Evolutionary conservation across 345 rosid species (phyloP).

Genomic region (Salix exigua): DNA sequence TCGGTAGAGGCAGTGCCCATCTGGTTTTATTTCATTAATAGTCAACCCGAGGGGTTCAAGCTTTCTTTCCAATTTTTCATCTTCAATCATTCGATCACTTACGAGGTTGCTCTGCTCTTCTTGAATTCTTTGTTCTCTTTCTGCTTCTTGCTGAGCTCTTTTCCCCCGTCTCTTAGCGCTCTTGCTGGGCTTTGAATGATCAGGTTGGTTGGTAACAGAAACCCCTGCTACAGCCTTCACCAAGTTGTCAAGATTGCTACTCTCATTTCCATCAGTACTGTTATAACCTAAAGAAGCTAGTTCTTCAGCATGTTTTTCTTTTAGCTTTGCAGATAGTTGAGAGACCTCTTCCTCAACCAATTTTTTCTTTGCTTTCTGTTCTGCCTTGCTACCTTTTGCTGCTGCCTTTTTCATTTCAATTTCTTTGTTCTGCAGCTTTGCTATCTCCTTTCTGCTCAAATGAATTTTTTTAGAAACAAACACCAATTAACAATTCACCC

Average conservation of each 20-base stretch:
- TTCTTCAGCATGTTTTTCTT: slow-evolving; percentile 70
- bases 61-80: slow-evolving; percentile 49
- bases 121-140: slow-evolving; percentile 81
- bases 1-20: slow-evolving; percentile 89
- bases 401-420: slow-evolving; percentile 78
- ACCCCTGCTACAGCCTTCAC: slow-evolving; percentile 89
- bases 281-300: slow-evolving; percentile 69
- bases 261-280: slow-evolving; percentile 41
- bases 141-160: slow-evolving; percentile 89
- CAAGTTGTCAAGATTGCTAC: slow-evolving; percentile 61
- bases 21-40: slow-evolving; percentile 72
- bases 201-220: slow-evolving; percentile 52
- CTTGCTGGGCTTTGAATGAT: slow-evolving; percentile 67
- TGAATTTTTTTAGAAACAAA: not conserved
- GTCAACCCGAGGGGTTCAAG: slow-evolving; percentile 67
- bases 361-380: slow-evolving; percentile 96
- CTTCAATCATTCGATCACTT: slow-evolving; percentile 66
- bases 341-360: slow-evolving; percentile 83
- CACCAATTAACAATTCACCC: not conserved
- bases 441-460: slow-evolving; percentile 64
- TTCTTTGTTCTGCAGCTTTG: slow-evolving; percentile 79
- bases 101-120: slow-evolving; percentile 76
- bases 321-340: slow-evolving; percentile 59
- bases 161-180: slow-evolving; percentile 69
- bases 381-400: slow-evolving; percentile 94